A percentile compares a stretch with the other conserved stretches of the same genome.
Conservation (phyloP, 2,329 filamentous ascomycete species). For the Phialophora chinensis region DNA sequence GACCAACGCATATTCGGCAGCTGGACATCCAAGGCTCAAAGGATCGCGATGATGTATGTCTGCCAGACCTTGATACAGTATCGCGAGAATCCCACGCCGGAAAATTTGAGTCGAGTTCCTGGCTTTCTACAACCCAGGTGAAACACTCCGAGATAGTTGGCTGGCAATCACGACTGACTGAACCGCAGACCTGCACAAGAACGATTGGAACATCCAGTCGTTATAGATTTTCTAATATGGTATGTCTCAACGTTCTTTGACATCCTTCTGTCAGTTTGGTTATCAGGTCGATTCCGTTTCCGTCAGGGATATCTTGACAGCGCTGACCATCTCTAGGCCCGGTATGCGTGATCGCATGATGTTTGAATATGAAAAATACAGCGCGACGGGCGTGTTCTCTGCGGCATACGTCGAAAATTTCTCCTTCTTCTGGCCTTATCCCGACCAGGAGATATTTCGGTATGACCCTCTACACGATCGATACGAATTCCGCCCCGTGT, state of each 20-base stretch:
- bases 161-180: background rate
- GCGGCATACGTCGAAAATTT: conserved; percentile 35
- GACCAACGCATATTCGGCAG: conserved; percentile 36
- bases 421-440: conserved; percentile 36
- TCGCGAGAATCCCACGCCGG: conserved; percentile 31
- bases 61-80: conserved; percentile 35
- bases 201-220: conserved; percentile 33
- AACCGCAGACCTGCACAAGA: conserved; percentile 30
- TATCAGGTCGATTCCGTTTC: too few relatives aligned
- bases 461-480: conserved; percentile 23
- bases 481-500: conserved; percentile 30
- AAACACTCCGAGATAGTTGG: background rate
- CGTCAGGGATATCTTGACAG: too few relatives aligned
- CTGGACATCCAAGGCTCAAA: conserved; percentile 34
- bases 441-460: conserved; percentile 29
- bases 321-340: conserved; percentile 11
- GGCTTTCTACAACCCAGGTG: conserved; percentile 29
- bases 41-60: conserved; percentile 37
- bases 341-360: conserved; percentile 35
- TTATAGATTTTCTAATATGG: conserved; percentile 37
- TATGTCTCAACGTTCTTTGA: background rate
- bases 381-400: conserved; percentile 30
- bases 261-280: too few relatives aligned
- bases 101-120: conserved; percentile 33
- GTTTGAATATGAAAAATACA: conserved; percentile 36